These are phyloP conservation scores for Vicia sativa DNA, from an alignment of 306 rosid genomes.

Conservation along the genomic window DNA sequence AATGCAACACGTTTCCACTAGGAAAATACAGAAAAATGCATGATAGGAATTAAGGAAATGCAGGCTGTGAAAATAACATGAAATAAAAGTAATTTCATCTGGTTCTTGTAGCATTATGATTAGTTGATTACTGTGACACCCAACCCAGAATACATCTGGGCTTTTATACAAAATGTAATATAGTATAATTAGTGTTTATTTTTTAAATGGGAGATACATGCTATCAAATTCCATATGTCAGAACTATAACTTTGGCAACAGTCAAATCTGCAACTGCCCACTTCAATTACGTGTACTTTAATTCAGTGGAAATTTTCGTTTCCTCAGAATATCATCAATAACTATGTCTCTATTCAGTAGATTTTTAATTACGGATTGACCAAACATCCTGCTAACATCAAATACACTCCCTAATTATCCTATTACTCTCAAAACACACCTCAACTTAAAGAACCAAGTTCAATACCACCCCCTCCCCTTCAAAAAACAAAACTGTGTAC, in stretches of 20 bases:
- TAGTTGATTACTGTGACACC: too few species aligned
- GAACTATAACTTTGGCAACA: neutral
- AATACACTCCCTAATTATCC: neutral
- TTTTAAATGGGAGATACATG: neutral
- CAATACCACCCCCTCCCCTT: neutral
- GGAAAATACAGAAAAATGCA: neutral
- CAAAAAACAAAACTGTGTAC: conserved; percentile 38
- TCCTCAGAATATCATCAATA: neutral
- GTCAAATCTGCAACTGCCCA: neutral
- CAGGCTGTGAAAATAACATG: neutral
- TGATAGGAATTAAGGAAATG: neutral
- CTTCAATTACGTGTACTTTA: neutral
- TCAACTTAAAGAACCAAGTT: conserved; percentile 15
- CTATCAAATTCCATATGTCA: neutral
- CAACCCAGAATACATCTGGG: neutral
- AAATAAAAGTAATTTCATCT: neutral
- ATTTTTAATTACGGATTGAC: neutral
- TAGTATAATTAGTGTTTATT: neutral
- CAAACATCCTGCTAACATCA: neutral
- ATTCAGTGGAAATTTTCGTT: neutral
- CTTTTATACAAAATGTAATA: neutral
- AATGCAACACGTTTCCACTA: neutral
- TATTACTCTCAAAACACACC: conserved; percentile 15
- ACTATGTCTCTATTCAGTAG: neutral
- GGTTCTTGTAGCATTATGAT: neutral